Percentiles rank a stretch among this genome's conserved stretches.
Conservation (phyloP, 192 early-diverging fungal species). For the Umbelopsis ramanniana region DNA sequence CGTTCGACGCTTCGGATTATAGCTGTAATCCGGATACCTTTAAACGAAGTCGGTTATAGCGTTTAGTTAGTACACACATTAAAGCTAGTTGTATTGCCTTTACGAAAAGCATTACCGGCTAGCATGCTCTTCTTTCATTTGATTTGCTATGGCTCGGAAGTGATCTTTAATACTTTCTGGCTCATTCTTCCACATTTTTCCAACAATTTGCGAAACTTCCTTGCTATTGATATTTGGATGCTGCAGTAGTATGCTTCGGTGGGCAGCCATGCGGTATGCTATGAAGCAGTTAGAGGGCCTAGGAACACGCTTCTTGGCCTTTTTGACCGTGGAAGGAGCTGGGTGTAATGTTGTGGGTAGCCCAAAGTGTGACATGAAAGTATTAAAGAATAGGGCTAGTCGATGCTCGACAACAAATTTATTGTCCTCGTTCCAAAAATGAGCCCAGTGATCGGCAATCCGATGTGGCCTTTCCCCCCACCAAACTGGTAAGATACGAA, state of each 20-base stretch:
- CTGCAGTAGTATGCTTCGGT: constrained; percentile 51
- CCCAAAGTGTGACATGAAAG: neutral
- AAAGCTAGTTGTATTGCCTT: neutral
- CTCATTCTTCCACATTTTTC: constrained; percentile 60
- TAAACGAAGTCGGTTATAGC: neutral
- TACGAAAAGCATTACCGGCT: constrained; percentile 25
- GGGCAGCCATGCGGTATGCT: constrained; percentile 60
- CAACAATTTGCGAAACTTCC: constrained; percentile 60
- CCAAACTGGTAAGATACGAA: too few relatives aligned
- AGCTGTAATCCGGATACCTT: constrained; percentile 12
- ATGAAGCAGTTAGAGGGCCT: constrained; percentile 67
- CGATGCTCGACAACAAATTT: constrained; percentile 16
- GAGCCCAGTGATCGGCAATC: neutral
- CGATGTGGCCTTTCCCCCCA: neutral
- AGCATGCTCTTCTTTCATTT: constrained; percentile 51
- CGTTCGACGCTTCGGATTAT: neutral
- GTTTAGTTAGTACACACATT: neutral
- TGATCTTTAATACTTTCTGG: constrained; percentile 57
- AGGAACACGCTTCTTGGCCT: constrained; percentile 19
- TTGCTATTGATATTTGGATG: constrained; percentile 55
- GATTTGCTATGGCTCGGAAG: constrained; percentile 52
- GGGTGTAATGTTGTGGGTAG: neutral
- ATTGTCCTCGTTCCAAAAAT: neutral
- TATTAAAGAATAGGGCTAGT: neutral
- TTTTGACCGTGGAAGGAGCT: neutral